Conservation (phyloP, 208 protist species). For the Phytomonas sp. region DNA sequence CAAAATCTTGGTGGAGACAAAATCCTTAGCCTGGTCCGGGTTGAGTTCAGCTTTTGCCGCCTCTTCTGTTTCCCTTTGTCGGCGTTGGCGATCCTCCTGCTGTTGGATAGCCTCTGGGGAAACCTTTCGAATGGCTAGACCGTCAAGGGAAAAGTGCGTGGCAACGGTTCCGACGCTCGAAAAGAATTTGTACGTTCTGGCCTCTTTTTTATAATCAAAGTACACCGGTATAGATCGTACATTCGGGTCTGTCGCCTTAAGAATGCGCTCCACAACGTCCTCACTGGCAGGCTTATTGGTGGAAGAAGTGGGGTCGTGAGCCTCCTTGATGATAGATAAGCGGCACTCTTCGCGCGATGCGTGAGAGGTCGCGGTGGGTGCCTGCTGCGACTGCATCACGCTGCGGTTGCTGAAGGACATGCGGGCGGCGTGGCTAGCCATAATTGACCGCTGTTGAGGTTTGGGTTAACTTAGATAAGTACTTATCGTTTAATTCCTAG, state of each 20-base stretch:
- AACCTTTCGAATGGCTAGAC: conserved; percentile 74
- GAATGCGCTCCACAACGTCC: conserved; percentile 86
- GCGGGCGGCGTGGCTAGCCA: neutral
- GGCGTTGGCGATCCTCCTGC: conserved; percentile 69
- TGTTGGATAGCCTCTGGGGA: conserved; percentile 85
- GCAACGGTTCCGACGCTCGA: conserved; percentile 82
- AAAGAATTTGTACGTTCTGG: conserved; percentile 82
- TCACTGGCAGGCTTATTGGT: conserved; percentile 25
- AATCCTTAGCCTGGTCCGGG: conserved; percentile 72
- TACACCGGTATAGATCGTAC: conserved; percentile 89
- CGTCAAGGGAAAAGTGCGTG: conserved; percentile 80
- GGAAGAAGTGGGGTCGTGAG: neutral
- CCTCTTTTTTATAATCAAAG: conserved; percentile 91
- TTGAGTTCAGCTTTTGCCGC: conserved; percentile 81
- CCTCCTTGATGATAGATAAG: conserved; percentile 1
- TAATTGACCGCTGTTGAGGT: neutral
- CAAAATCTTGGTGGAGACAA: conserved; percentile 81
- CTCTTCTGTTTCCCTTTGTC: conserved; percentile 53
- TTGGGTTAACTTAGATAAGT: neutral
- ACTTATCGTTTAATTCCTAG: neutral
- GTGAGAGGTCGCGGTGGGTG: neutral
- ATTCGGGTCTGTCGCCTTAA: conserved; percentile 91
- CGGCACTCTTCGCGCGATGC: neutral
- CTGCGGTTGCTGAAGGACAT: neutral
- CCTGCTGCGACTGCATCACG: neutral